Base-by-base conservation (phyloP, 805 yeast species). In the Candida quercuum region DNA sequence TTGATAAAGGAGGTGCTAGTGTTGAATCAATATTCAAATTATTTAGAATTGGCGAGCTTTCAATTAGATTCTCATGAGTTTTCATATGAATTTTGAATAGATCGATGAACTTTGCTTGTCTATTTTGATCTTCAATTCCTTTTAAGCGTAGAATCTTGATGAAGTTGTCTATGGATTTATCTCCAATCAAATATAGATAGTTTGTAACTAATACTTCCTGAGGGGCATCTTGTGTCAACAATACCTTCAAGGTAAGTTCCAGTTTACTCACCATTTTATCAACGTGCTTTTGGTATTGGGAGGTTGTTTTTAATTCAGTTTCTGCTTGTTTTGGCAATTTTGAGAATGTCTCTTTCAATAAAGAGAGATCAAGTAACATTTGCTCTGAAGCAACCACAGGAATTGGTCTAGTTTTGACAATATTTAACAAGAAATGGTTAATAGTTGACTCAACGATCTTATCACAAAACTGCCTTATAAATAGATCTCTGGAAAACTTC, bases 361-460 rank as follows among this genome's bases (percentile, higher is more conserved):
- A 67, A 28, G 80, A 78, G 3, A 84, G 53, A 60, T 91, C 99
- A 17, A 84, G 63, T 28, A 81, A 63, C 52, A 91, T 67, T 56
- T 91, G 97, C 56, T 89, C 96, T 4, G 91, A 83, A 51, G 72
- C 71, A 11, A 78, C 66, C 28, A 80, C 85, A 2, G 78, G 67
- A n/a, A 77, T 61, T 0, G 96, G 95, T 38, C 76, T 79, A 25
- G 85, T 64, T 36, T 70, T 69, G 7, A 76, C 65, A 36, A 88
- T 71, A 39, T 73, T 76, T 21, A 71, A 63, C 36, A 81, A 53
- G 48, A 82, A 78, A 14, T 79, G 72, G 26, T 62, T 63, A 7
- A 79, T 64, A 1, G 84, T 60, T 26, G 71, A 52, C 39, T 89
- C 97, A 18, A 86, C 76, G 14, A 85, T 61, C 40, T 82, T 78